Evolutionary conservation across 805 yeast genomes (phyloP).

Genomic region (Candida saitoana): DNA sequence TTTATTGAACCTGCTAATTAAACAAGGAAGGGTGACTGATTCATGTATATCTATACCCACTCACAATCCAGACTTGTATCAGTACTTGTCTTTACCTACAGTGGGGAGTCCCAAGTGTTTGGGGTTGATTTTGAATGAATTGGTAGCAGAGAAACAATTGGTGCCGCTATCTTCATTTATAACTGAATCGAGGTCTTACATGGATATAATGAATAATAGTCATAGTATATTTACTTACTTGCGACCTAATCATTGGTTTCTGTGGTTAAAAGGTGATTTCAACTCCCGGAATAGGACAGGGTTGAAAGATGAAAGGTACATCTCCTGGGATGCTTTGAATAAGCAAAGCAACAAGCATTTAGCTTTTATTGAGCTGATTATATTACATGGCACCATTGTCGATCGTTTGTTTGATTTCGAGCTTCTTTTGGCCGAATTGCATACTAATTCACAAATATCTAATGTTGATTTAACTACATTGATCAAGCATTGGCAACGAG

Average conservation of each 20-base stretch:
- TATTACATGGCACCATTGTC: conserved; percentile 14
- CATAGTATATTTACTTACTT: conserved; percentile 7
- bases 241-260: conserved; percentile 12
- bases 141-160: conserved; percentile 16
- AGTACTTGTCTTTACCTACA: conserved; percentile 20
- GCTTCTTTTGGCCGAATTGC: conserved; percentile 10
- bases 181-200: conserved; percentile 5
- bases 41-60: conserved; percentile 16
- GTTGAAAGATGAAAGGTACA: conserved; percentile 20
- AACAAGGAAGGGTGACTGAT: conserved; percentile 11
- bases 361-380: conserved; percentile 3
- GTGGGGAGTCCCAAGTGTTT: conserved; percentile 32
- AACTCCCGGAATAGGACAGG: conserved; percentile 12
- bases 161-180: conserved; percentile 17
- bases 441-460: conserved; percentile 11
- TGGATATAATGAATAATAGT: conserved; percentile 1
- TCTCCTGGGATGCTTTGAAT: conserved; percentile 19
- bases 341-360: conserved; percentile 6
- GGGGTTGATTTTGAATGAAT: conserved; percentile 20
- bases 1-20: conserved; percentile 18
- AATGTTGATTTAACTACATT: conserved; percentile 24
- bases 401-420: conserved; percentile 13
- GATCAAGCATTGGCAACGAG: conserved; percentile 25
- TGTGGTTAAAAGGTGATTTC: conserved; percentile 16
- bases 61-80: conserved; percentile 13